phyloP scores from a whole-genome alignment of 129 eudicot genomes.

The Calendula officinalis region DNA sequence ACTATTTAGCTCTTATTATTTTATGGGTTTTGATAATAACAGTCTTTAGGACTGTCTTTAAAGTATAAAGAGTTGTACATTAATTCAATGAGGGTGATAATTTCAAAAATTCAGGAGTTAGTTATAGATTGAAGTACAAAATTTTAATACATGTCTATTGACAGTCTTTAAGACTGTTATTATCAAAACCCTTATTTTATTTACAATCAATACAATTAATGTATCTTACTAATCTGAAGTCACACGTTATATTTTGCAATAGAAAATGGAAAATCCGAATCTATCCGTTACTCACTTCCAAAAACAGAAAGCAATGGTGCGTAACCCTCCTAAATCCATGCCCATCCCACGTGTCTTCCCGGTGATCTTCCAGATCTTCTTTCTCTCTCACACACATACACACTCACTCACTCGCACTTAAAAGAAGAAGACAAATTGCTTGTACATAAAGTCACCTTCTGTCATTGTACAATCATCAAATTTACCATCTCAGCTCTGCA shows the following conservation, averaged over 20 bases:
- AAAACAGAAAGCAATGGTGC: neutral
- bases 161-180: neutral
- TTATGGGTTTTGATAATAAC: too few relatives aligned
- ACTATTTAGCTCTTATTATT: too few relatives aligned
- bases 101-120: too few relatives aligned
- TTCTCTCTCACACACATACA: neutral
- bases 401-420: neutral
- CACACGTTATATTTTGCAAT: neutral
- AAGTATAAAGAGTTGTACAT: too few relatives aligned
- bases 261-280: neutral
- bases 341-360: constrained; percentile 5
- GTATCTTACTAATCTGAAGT: neutral
- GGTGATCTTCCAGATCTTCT: neutral
- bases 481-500: constrained; percentile 12
- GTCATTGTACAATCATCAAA: neutral
- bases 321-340: neutral
- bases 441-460: constrained; percentile 5
- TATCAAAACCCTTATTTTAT: too few relatives aligned
- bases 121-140: too few relatives aligned
- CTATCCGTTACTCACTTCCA: neutral
- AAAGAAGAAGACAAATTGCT: constrained; percentile 22
- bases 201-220: neutral
- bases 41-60: too few relatives aligned
- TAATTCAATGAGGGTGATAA: too few relatives aligned
- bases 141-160: too few relatives aligned